Conservation (phyloP, 768 basidiomycete genomes). For the Suillus placidus region DNA sequence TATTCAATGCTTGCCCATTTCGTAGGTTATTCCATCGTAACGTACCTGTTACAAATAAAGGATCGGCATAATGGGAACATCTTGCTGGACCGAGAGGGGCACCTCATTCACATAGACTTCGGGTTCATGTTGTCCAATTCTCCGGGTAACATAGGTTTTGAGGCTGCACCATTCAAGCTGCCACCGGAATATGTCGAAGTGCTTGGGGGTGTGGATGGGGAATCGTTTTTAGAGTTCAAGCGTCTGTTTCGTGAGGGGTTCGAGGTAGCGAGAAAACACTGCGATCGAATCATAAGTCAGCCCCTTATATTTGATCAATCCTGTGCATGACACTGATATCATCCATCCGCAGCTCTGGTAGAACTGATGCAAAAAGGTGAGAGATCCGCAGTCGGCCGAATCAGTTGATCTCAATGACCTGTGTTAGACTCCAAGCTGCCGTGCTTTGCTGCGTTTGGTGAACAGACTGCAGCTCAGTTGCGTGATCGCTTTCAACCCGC, state of each 20-base stretch:
- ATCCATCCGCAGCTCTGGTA: conserved; percentile 66
- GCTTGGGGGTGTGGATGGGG: conserved; percentile 79
- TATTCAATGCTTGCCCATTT: conserved; percentile 1
- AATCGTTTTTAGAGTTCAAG: conserved; percentile 82
- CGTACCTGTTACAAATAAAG: conserved; percentile 97
- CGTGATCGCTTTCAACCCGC: conserved; percentile 94
- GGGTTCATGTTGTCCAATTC: conserved; percentile 98
- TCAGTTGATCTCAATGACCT: conserved; percentile 14
- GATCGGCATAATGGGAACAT: conserved; percentile 99
- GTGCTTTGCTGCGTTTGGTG: conserved; percentile 89
- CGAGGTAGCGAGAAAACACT: conserved; percentile 91
- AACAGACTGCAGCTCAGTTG: conserved; percentile 85
- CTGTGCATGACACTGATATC: conserved; percentile 11
- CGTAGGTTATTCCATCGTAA: conserved; percentile 89
- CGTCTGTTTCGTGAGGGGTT: conserved; percentile 91
- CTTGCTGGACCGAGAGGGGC: conserved; percentile 91
- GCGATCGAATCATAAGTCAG: conserved; percentile 92
- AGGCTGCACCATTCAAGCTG: conserved; percentile 99
- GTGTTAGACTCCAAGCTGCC: conserved; percentile 80
- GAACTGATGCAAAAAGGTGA: conserved; percentile 97
- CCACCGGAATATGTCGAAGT: conserved; percentile 96
- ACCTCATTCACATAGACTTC: conserved; percentile 96
- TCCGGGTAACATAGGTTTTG: conserved; percentile 96
- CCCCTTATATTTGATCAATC: conserved; percentile 16
- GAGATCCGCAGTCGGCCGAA: conserved; percentile 13